phyloP scores from a whole-genome alignment of 441 rosid species.

The Melastoma candidum region DNA sequence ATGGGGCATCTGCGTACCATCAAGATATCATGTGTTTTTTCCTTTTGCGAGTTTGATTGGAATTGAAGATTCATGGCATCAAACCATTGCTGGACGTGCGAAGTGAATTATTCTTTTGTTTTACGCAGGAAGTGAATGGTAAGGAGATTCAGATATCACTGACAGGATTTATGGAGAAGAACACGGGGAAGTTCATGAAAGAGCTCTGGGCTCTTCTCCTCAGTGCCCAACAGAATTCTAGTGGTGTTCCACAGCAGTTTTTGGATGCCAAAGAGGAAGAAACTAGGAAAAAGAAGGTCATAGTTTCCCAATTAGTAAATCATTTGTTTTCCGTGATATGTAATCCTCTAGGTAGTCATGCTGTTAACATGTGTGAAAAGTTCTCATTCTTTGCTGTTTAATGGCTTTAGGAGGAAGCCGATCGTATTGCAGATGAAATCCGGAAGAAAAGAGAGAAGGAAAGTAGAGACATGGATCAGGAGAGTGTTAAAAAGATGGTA shows the following conservation, averaged over 20 bases:
- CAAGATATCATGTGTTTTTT: too few species aligned
- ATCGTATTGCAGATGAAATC: slow-evolving; percentile 47
- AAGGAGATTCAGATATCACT: slow-evolving; percentile 85
- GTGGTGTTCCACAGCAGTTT: slow-evolving; percentile 91
- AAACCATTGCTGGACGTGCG: too few species aligned
- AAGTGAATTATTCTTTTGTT: slow-evolving; percentile 1
- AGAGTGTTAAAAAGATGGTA: slow-evolving; percentile 63
- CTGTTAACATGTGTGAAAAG: neutral
- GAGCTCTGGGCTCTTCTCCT: slow-evolving; percentile 94
- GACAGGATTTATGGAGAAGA: slow-evolving; percentile 99
- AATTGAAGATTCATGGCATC: too few species aligned
- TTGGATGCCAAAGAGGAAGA: slow-evolving; percentile 89
- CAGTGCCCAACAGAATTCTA: slow-evolving; percentile 80
- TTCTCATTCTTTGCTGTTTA: slow-evolving; percentile 11
- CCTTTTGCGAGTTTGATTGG: too few species aligned
- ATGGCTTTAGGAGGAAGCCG: slow-evolving; percentile 55
- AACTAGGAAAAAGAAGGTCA: slow-evolving; percentile 62
- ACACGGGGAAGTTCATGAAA: slow-evolving; percentile 91
- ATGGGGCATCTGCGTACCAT: too few species aligned
- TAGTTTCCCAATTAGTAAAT: neutral
- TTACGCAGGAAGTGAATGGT: slow-evolving; percentile 71
- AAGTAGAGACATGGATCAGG: slow-evolving; percentile 43
- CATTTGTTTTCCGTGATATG: too few species aligned
- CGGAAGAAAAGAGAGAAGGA: slow-evolving; percentile 64
- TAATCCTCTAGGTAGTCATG: too few species aligned